Evolutionary conservation across 352 stramenopile genomes (phyloP).

Genomic region (Globisporangium alternatum): DNA sequence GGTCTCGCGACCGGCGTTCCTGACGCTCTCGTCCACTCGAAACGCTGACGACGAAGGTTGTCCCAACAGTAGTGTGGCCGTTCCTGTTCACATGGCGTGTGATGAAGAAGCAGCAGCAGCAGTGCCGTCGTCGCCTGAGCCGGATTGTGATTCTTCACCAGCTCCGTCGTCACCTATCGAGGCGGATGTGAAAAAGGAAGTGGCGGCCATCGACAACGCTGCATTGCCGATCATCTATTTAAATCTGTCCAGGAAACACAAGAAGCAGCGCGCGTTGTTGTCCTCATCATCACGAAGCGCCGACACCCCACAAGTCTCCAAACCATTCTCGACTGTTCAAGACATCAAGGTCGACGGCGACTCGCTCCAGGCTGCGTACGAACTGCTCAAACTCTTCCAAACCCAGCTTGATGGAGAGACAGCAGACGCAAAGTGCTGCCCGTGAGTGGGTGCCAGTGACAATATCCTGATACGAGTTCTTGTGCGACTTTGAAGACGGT

Average conservation of each 20-base stretch:
- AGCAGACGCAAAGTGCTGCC: background rate
- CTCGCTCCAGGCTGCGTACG: slow-evolving; percentile 67
- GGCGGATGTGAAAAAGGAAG: slow-evolving; percentile 19
- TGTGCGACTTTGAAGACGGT: background rate
- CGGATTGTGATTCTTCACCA: background rate
- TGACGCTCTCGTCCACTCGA: slow-evolving; percentile 66
- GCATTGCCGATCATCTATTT: slow-evolving; percentile 80
- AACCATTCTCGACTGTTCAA: background rate
- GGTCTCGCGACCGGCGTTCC: slow-evolving; percentile 40
- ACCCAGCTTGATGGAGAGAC: background rate
- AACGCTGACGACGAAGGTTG: slow-evolving; percentile 32
- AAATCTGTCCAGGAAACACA: slow-evolving; percentile 69
- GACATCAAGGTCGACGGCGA: slow-evolving; percentile 49
- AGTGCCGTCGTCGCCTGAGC: slow-evolving; percentile 10
- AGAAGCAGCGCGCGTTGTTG: slow-evolving; percentile 17
- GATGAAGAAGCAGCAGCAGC: background rate
- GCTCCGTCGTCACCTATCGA: background rate
- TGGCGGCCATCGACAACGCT: slow-evolving; percentile 45
- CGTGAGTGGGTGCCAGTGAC: background rate
- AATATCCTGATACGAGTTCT: background rate
- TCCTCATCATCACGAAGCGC: background rate
- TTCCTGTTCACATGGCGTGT: slow-evolving; percentile 6
- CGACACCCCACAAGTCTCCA: background rate
- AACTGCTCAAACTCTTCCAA: slow-evolving; percentile 53
- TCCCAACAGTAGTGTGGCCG: background rate